Base-by-base conservation (phyloP, 306 rosid genomes). In the Malus fusca region DNA sequence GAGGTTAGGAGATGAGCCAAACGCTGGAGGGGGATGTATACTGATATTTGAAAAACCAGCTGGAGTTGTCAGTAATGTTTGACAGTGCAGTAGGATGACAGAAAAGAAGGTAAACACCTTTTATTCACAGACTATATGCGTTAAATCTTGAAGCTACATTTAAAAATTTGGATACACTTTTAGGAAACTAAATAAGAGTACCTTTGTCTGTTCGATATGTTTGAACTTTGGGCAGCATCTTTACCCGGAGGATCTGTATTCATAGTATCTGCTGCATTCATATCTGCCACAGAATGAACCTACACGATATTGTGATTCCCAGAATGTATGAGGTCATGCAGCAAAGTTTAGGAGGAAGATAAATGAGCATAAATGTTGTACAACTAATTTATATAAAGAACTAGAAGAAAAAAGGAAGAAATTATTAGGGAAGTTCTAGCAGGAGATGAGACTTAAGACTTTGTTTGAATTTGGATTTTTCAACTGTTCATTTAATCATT, bases 1-100 rank as follows among this genome's bases (percentile, higher is more conserved):
- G 43, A 96, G 98, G 87, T 92, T 96, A 76, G 97, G 96, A 75
- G 97, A 96, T 73, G 99, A 96, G 53, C 97, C 99, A 77, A 96
- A 96, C 42, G 99, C 96, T 88, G 99, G 99, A 66, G 98, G 97
- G 73, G 99, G 99, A 80, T 87, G 98, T 71, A 89, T 66, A 80
- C 98, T 88, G 79, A 75, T 35, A 87, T 65, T 72, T 61, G 61
- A 77, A 79, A 75, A 82, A 66, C 22, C 75, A 80, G 55, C 76
- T 6, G 55, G 58, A 53, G 70, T 46, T 30, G 75, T 82, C 72
- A 85, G 81, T 61, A 83, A 48, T 72, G 60, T 74, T 75, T 35
- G 68, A 75, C 64, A 11, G 21, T 69, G 68, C 62, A 71, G 43
- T 64, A 64, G 66, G 48, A 66, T 17, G 56, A 46, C 53, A 46